phyloP scores from a whole-genome alignment of 2,329 filamentous ascomycete genomes.

The Penicillium sp. region DNA sequence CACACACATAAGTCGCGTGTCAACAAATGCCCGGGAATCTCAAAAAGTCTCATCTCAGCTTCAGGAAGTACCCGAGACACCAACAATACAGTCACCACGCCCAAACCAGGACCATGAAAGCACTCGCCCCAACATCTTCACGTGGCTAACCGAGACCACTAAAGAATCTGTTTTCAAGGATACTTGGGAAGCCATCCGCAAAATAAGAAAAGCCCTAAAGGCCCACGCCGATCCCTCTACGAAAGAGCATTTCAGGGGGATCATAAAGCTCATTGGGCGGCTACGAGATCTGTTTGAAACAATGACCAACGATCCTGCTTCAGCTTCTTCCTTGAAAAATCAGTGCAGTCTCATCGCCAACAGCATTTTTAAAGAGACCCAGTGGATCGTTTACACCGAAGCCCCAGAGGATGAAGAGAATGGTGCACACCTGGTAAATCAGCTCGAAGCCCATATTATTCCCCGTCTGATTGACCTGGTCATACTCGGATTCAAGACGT shows the following conservation, averaged over 20 bases:
- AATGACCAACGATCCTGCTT: not conserved
- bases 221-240: not conserved
- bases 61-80: not conserved
- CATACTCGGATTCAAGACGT: slow-evolving; percentile 10
- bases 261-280: not conserved
- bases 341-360: slow-evolving; percentile 3
- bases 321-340: not conserved
- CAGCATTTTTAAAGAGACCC: slow-evolving; percentile 3
- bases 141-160: not conserved
- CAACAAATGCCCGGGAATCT: not conserved
- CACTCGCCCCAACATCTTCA: not conserved
- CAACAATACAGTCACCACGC: not conserved
- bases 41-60: not conserved
- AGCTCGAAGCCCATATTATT: slow-evolving; percentile 18
- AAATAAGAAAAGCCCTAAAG: not conserved
- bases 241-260: not conserved
- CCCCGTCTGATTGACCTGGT: slow-evolving; percentile 13
- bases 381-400: slow-evolving; percentile 9
- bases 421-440: slow-evolving; percentile 7
- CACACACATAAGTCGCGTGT: not conserved
- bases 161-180: slow-evolving; percentile 7
- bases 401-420: slow-evolving; percentile 3
- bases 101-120: not conserved
- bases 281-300: not conserved
- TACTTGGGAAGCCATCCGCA: not conserved